Evolutionary conservation across 2,329 filamentous ascomycete genomes (phyloP), one percentile per base, ranked within the genome.

Genomic region (Sporothrix variecibatus): DNA sequence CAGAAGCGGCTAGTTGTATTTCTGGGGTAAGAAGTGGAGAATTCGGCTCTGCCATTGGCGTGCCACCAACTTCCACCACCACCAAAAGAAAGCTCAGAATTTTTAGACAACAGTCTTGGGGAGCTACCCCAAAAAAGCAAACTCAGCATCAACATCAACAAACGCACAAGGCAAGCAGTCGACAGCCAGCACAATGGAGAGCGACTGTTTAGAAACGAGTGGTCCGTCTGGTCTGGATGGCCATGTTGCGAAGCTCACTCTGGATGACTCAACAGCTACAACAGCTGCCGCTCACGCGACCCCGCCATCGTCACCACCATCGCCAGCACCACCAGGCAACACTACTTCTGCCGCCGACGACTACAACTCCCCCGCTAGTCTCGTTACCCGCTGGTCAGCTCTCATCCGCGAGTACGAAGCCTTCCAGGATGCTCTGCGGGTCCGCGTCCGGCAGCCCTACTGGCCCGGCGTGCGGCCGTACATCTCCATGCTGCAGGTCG

Each of bases 401-500:
- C 72, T 77, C 1, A 73, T 77, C 5, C 23, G 7, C 17, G 76
- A 76, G 64, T 75, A 77, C 72, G 72, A 76, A 58, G 73, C 74
- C 0, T 71, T 77, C 3, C 72, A 71, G 9, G 75, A 74, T 3
- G 75, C 74, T 0, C 62, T 77, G 28, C 74, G 72, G 2, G 73
- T 49, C 11, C 43, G 53, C 23, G n/a, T 73, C 7, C 67, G 65
- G 38, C 71, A 74, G 71, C 71, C 74, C 23, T 72, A 76, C 46
- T 76, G 72, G 75, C 75, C 75, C 31, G 76, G 77, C n/a, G 67
- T 78, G 3, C 73, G 72, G 38, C 71, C 73, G 15, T 75, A 75
- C 64, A 72, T 77, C 23, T 51, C 64, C 0, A 72, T 75, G 71
- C 74, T 77, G 34, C 56, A 53, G 38, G 43, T 53, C 3, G 76